These are phyloP conservation scores for Globisporangium yorkense DNA, from an alignment of 352 stramenopile genomes.

Conservation along the genomic window DNA sequence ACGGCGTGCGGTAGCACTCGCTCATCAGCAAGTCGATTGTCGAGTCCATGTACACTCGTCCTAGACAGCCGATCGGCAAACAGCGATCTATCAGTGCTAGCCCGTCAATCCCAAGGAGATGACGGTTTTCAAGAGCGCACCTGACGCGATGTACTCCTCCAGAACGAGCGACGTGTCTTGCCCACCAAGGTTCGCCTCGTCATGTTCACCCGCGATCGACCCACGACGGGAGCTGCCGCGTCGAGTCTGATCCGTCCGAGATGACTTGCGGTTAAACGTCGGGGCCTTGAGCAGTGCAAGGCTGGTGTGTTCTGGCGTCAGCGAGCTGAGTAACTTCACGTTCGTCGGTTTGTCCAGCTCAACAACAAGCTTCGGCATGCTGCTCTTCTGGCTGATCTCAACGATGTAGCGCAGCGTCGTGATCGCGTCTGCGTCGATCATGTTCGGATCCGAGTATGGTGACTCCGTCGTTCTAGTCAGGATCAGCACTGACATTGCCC, in stretches of 20 bases:
- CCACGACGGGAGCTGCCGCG: constrained; percentile 36
- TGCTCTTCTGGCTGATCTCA: constrained; percentile 61
- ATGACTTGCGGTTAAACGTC: constrained; percentile 28
- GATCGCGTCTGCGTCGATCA: constrained; percentile 79
- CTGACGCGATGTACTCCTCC: constrained; percentile 68
- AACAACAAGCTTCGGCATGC: constrained; percentile 68
- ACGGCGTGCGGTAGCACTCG: constrained; percentile 73
- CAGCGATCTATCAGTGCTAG: not conserved
- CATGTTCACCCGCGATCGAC: constrained; percentile 30
- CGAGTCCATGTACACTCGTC: constrained; percentile 68
- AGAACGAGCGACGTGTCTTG: constrained; percentile 41
- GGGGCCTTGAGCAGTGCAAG: constrained; percentile 34
- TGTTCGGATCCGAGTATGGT: constrained; percentile 68
- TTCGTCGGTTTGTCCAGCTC: constrained; percentile 71
- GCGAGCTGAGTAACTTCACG: constrained; percentile 70
- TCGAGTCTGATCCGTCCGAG: constrained; percentile 34
- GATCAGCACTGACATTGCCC: constrained; percentile 54
- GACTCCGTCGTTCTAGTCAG: constrained; percentile 42
- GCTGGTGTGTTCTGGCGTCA: constrained; percentile 44
- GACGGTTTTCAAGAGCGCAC: constrained; percentile 7
- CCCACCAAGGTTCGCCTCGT: constrained; percentile 21
- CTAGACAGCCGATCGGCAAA: constrained; percentile 7
- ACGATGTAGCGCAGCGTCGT: constrained; percentile 79
- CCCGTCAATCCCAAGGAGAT: not conserved
- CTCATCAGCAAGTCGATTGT: constrained; percentile 72